Evolutionary conservation across 306 rosid species (phyloP).

Genomic region (Dryas alaskensis): DNA sequence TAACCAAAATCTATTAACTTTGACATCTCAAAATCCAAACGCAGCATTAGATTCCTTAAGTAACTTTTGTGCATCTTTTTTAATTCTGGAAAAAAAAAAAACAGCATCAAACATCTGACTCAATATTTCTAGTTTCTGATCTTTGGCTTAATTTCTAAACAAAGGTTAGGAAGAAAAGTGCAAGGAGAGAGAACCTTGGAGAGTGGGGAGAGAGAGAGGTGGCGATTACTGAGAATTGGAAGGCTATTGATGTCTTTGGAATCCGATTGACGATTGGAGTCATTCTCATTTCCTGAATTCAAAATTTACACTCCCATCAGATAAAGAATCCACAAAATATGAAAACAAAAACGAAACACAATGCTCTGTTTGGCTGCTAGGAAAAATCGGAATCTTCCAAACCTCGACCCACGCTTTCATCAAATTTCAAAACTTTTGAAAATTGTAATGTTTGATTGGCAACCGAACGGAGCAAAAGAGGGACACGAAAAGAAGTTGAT

Average conservation of each 20-base stretch:
- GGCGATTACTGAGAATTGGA: conserved; percentile 57
- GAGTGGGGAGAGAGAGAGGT: conserved; percentile 73
- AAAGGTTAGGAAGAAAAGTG: not conserved
- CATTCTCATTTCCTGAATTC: conserved; percentile 55
- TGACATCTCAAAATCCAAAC: not conserved
- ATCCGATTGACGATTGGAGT: conserved; percentile 42
- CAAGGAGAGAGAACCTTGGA: conserved; percentile 47
- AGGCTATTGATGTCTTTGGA: conserved; percentile 43
- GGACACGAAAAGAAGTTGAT: not conserved
- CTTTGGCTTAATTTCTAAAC: not conserved
- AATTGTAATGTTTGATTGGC: not conserved
- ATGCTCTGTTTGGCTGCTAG: not conserved
- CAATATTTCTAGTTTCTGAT: not conserved
- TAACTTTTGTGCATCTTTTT: not conserved
- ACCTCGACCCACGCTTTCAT: not conserved
- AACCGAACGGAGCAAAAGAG: not conserved
- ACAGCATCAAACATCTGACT: not conserved
- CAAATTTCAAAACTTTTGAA: not conserved
- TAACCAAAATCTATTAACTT: not conserved
- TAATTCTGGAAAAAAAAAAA: not conserved
- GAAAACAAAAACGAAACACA: not conserved
- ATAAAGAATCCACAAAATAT: not conserved
- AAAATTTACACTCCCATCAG: not conserved
- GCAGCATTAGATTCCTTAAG: not conserved
- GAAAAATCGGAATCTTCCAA: not conserved